Conservation (phyloP, 306 rosid genomes). For the Cucurbita moschata region DNA sequence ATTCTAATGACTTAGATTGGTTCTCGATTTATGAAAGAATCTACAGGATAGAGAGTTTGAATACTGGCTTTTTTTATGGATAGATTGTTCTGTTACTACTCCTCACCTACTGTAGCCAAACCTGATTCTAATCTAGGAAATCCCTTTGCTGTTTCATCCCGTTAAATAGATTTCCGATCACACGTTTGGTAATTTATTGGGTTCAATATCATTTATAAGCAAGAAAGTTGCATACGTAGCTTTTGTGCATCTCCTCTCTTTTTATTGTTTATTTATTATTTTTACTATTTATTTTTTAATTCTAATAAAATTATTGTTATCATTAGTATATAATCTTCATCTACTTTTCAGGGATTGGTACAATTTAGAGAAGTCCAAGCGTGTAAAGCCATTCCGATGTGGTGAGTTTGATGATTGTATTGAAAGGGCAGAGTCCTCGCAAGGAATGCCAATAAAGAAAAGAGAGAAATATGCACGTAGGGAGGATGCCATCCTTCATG, state of each 20-base stretch:
- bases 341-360: conserved; percentile 73
- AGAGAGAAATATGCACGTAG: conserved; percentile 97
- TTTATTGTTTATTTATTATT: not conserved
- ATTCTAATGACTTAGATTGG: not conserved
- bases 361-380: conserved; percentile 96
- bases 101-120: not conserved
- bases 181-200: not conserved
- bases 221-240: not conserved
- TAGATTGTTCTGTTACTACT: not conserved
- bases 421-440: conserved; percentile 79
- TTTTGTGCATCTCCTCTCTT: not conserved
- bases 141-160: not conserved
- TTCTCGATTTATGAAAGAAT: not conserved
- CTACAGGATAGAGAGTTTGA: not conserved
- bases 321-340: conserved; percentile 1
- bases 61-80: not conserved
- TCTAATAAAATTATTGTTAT: not conserved
- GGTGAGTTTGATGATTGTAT: conserved; percentile 95
- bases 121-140: not conserved
- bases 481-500: conserved; percentile 96
- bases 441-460: conserved; percentile 83
- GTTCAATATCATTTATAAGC: not conserved
- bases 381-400: conserved; percentile 82
- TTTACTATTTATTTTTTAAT: no score
- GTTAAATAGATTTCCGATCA: not conserved